phyloP scores from a whole-genome alignment of 441 rosid genomes.

The Populus hybrid region DNA sequence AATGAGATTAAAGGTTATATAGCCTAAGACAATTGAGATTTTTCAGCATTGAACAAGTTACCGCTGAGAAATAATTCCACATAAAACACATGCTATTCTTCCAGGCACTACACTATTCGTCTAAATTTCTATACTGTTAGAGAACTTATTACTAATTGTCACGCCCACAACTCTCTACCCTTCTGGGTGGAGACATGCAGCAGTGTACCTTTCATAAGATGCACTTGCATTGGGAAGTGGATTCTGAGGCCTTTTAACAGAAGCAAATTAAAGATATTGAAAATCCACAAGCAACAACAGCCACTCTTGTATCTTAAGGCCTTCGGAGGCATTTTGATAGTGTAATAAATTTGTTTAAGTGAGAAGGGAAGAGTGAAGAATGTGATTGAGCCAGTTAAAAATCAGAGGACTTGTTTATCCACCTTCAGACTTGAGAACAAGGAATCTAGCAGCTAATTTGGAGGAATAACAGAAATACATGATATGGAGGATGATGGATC shows the following conservation, averaged over 20 bases:
- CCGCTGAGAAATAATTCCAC: background rate
- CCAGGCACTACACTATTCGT: background rate
- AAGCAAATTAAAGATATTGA: background rate
- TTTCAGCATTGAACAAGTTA: background rate
- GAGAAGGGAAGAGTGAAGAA: too few relatives aligned
- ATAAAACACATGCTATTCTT: background rate
- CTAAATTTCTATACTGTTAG: background rate
- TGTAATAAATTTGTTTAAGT: background rate
- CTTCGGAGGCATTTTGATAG: background rate
- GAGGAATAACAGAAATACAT: too few relatives aligned
- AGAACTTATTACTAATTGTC: background rate
- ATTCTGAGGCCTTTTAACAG: background rate
- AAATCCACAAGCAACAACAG: background rate
- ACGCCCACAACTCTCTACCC: background rate
- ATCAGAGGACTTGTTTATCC: too few relatives aligned
- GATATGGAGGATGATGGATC: too few relatives aligned
- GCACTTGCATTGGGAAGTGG: background rate
- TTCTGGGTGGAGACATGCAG: background rate
- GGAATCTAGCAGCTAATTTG: too few relatives aligned
- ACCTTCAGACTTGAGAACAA: too few relatives aligned
- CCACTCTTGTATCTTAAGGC: background rate
- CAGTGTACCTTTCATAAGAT: background rate
- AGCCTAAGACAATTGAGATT: background rate
- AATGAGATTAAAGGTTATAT: background rate
- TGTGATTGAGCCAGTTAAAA: too few relatives aligned